These are phyloP conservation scores for Canna indica DNA, from an alignment of 176 grass and related monocot species.

Conservation along the genomic window DNA sequence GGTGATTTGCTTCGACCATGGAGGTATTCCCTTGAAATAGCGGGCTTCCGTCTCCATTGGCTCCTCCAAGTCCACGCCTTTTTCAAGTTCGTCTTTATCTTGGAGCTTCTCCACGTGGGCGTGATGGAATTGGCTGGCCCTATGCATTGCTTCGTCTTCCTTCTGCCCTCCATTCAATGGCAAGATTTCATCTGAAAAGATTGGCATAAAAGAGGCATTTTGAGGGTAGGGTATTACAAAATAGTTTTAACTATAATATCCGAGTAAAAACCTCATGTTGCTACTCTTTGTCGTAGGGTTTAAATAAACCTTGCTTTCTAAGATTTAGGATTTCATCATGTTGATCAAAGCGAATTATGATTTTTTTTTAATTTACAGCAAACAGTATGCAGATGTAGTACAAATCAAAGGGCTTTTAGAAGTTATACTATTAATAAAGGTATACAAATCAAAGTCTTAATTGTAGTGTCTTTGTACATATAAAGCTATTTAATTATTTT, in stretches of 20 bases:
- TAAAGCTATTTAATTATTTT: too few species aligned
- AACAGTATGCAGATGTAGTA: too few species aligned
- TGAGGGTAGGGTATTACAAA: background rate
- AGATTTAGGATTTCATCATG: too few species aligned
- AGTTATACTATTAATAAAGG: too few species aligned
- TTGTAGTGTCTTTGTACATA: too few species aligned
- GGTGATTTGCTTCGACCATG: conserved; percentile 84
- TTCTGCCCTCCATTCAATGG: background rate
- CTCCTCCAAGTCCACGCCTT: conserved; percentile 33
- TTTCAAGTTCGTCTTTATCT: conserved; percentile 33
- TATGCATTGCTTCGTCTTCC: background rate
- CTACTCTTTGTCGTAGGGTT: too few species aligned
- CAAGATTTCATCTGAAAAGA: conserved; percentile 2
- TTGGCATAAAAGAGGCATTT: background rate
- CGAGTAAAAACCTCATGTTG: background rate
- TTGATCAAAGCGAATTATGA: too few species aligned
- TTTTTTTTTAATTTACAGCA: too few species aligned
- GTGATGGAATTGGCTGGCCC: background rate
- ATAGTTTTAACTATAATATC: background rate
- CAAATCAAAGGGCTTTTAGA: too few species aligned
- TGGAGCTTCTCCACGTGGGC: conserved; percentile 14
- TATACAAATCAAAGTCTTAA: too few species aligned
- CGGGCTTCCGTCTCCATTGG: conserved; percentile 7
- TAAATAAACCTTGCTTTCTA: too few species aligned
- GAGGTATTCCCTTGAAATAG: conserved; percentile 39